Base-by-base conservation (phyloP, 306 rosid genomes). In the Sicyos edulis region DNA sequence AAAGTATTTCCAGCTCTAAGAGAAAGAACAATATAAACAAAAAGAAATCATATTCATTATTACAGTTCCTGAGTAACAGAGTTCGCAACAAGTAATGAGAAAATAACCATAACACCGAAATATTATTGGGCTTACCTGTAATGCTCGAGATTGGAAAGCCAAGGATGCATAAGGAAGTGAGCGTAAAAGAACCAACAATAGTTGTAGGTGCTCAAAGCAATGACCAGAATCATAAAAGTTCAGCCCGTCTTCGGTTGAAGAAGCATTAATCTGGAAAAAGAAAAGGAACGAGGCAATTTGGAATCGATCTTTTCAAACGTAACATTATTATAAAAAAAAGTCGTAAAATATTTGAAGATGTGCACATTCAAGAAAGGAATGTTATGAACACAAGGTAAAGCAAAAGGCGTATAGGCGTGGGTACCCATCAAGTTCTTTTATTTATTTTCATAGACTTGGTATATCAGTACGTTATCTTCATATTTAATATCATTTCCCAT, bases 221-320 rank as follows among this genome's bases (percentile, higher is more conserved):
- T 91, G 96, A 73, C 99, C 92, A 16, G 92, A 87, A 85, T 91
- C 97, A 71, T 85, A 82, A 71, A 93, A 86, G 85, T 93, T 89
- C 79, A 88, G 74, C 77, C 86, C 92, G 15, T 93, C 89, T 84
- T 90, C 99, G 3, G 82, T 79, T 57, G 99, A 83, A 77, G 89
- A 85, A 58, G 96, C 95, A 85, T 93, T 93, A 72, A 91, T 87
- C 99, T 93, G 82, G 73, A 80, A 54, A 34, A 22, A 32, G 52
- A 49, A 60, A 34, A 75, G 24, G 52, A 62, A 19, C 4, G 8
- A 5, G 12, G 29, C 21, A 51, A 70, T 16, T 70, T 10, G 24
- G 57, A 68, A 45, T 68, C 2, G 56, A 21, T 7, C 4, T 20
- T 66, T 19, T 21, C 37, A 32, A 40, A 40, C 45, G 45, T 40